A percentile compares a stretch with the other conserved stretches of the same genome.
Conservation (phyloP, 139 green algal species). For the Chlorokybus atmophyticus region DNA sequence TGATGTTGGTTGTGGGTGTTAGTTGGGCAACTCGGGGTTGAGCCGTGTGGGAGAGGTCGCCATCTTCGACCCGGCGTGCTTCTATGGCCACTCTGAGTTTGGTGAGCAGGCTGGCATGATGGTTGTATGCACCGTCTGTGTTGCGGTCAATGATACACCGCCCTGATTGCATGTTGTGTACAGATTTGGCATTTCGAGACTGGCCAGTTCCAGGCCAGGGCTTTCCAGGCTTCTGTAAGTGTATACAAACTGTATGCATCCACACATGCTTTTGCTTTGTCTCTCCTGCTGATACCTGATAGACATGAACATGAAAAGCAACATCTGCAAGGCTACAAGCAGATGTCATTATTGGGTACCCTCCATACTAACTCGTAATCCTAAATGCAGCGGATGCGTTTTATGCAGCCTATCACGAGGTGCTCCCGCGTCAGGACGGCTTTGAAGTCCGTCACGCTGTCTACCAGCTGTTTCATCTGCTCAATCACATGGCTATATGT, state of each 20-base stretch:
- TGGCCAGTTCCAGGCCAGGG: slow-evolving; percentile 8
- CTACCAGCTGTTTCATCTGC: slow-evolving; percentile 29
- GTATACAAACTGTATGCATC: too few relatives aligned
- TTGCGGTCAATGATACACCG: too few relatives aligned
- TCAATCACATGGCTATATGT: slow-evolving; percentile 31
- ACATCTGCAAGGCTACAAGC: too few relatives aligned
- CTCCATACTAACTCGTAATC: too few relatives aligned
- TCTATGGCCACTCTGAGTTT: slow-evolving; percentile 28
- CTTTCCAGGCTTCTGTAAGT: slow-evolving; percentile 26
- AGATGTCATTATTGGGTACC: too few relatives aligned
- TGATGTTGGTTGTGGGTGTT: too few relatives aligned
- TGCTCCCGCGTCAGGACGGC: slow-evolving; percentile 10
- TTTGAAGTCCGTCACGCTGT: slow-evolving; percentile 22
- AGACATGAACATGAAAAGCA: too few relatives aligned
- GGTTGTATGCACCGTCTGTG: too few relatives aligned
- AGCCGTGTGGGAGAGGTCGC: not conserved
- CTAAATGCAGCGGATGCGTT: slow-evolving; percentile 13
- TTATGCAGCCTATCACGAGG: slow-evolving; percentile 20
- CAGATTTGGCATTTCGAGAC: slow-evolving; percentile 22
- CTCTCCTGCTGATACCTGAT: too few relatives aligned
- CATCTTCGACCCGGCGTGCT: slow-evolving; percentile 20
- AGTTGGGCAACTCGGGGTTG: slow-evolving; percentile 21
- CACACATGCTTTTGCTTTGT: too few relatives aligned
- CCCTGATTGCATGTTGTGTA: not conserved
- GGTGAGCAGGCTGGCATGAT: too few relatives aligned